Evolutionary conservation across 2,329 filamentous ascomycete species (phyloP).

Genomic region (Orbilia ellipsospora): DNA sequence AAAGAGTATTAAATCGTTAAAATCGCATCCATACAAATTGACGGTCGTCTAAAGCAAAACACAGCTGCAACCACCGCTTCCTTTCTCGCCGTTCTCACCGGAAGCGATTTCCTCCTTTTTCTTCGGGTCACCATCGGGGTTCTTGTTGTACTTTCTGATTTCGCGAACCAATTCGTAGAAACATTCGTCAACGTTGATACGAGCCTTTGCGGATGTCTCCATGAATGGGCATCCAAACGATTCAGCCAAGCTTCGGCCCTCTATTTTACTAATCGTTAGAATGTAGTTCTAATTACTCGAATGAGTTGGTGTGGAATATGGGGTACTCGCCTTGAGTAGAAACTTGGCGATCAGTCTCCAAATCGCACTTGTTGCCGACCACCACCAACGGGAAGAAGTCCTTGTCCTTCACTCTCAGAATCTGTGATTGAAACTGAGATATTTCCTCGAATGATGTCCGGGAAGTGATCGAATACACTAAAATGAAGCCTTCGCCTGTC

Average conservation of each 20-base stretch:
- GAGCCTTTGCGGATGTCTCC: slow-evolving; percentile 97
- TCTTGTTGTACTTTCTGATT: slow-evolving; percentile 97
- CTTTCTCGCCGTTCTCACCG: slow-evolving; percentile 72
- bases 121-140: slow-evolving; percentile 78
- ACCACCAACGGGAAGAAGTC: slow-evolving; percentile 99
- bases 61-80: slow-evolving; percentile 59
- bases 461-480: slow-evolving; percentile 98
- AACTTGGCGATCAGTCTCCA: slow-evolving; percentile 91
- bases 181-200: slow-evolving; percentile 97
- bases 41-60: slow-evolving; percentile 58
- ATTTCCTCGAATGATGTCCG: slow-evolving; percentile 98
- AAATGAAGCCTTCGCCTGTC: slow-evolving; percentile 95
- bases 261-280: slow-evolving; percentile 65
- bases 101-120: slow-evolving; percentile 61
- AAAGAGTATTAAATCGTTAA: slow-evolving; percentile 54
- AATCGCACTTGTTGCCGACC: slow-evolving; percentile 99
- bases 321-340: slow-evolving; percentile 81
- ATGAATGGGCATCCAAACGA: slow-evolving; percentile 98
- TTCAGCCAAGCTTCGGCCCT: slow-evolving; percentile 86
- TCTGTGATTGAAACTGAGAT: slow-evolving; percentile 98
- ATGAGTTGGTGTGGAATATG: background rate
- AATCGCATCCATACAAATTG: slow-evolving; percentile 52
- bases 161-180: slow-evolving; percentile 99
- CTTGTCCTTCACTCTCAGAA: slow-evolving; percentile 98
- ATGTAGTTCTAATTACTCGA: slow-evolving; percentile 3